A percentile compares a stretch with the other conserved stretches of the same genome.
Conservation (phyloP, 768 basidiomycete species). For the Sporobolomyces pararoseus region DNA sequence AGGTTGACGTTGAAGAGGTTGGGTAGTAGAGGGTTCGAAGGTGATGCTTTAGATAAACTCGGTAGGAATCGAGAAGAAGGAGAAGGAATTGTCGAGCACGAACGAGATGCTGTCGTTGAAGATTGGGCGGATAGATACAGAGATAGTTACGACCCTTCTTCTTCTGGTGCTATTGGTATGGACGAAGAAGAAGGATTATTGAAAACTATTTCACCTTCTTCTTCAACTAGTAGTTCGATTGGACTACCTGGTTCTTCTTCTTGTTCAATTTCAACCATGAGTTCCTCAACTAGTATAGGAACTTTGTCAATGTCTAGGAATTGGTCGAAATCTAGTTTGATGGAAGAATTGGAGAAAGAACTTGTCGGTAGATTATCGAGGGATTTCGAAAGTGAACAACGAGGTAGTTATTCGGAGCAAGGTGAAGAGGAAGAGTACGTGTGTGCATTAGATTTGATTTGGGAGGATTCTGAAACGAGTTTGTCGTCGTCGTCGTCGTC, state of each 20-base stretch:
- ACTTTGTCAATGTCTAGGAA: constrained; percentile 4
- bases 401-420: not conserved
- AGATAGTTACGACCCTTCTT: constrained; percentile 9
- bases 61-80: not conserved
- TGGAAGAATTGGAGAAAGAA: constrained; percentile 23
- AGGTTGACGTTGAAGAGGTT: constrained; percentile 18
- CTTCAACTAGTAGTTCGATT: not conserved
- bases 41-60: constrained; percentile 14
- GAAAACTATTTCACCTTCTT: not conserved
- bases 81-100: not conserved
- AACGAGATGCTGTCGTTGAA: not conserved
- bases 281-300: constrained; percentile 1
- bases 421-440: constrained; percentile 16
- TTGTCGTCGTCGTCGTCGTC: too few species aligned
- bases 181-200: too few species aligned
- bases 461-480: too few species aligned
- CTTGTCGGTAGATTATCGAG: constrained; percentile 12
- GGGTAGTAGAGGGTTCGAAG: constrained; percentile 23
- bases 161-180: too few species aligned
- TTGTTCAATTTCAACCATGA: constrained; percentile 4
- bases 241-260: not conserved
- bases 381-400: not conserved
- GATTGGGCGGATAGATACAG: constrained; percentile 21
- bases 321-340: constrained; percentile 14
- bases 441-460: constrained; percentile 22